A percentile compares a stretch with the other conserved stretches of the same genome.
These are phyloP conservation scores for Trypanosoma mega DNA, from an alignment of 208 protist genomes.

Conservation along the genomic window DNA sequence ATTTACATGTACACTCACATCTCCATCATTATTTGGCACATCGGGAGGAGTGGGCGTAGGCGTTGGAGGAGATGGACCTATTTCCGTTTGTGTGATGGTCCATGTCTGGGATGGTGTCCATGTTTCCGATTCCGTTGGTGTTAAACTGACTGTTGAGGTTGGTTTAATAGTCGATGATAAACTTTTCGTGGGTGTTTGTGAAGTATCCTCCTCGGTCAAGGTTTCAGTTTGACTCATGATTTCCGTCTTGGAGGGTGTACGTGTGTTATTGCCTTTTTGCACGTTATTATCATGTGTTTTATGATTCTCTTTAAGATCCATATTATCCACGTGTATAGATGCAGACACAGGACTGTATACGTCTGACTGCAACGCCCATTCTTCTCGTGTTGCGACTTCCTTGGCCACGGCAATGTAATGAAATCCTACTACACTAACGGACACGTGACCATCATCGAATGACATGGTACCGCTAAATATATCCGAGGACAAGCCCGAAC, in stretches of 20 bases:
- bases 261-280: neutral
- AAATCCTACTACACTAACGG: conserved; percentile 17
- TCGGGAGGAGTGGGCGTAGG: conserved; percentile 1
- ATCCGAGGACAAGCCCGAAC: conserved; percentile 14
- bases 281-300: neutral
- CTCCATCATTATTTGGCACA: conserved; percentile 31
- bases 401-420: conserved; percentile 19
- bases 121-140: conserved; percentile 5
- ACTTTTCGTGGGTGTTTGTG: neutral
- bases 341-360: too few species aligned
- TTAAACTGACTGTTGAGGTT: neutral
- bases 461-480: conserved; percentile 25
- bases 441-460: conserved; percentile 14
- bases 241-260: too few species aligned
- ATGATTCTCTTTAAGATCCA: neutral
- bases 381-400: too few species aligned
- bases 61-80: neutral
- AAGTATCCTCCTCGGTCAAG: neutral
- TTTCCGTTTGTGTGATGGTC: too few species aligned
- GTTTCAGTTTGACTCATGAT: too few species aligned
- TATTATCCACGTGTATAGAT: too few species aligned
- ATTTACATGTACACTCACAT: conserved; percentile 31
- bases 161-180: neutral
- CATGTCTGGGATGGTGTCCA: too few species aligned
- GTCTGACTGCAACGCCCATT: too few species aligned